These are phyloP conservation scores for Bauhinia variegata DNA, from an alignment of 306 rosid species.

Conservation along the genomic window DNA sequence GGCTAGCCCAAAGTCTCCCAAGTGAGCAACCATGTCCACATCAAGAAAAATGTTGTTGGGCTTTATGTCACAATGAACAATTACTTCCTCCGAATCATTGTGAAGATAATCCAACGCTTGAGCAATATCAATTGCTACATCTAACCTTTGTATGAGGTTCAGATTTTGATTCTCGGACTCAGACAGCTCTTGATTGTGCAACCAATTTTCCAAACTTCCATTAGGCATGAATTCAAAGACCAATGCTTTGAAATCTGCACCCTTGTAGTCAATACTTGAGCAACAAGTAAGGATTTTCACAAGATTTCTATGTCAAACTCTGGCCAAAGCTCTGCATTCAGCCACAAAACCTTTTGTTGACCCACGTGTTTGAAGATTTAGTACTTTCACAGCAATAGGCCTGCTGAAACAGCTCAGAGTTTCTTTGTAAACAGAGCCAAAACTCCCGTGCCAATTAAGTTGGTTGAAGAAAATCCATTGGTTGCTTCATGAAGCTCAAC, in stretches of 20 bases:
- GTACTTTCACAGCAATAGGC: constrained; percentile 40
- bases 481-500: too few species aligned
- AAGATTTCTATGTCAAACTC: constrained; percentile 38
- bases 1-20: too few species aligned
- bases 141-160: constrained; percentile 22
- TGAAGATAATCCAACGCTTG: constrained; percentile 50
- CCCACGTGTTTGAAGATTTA: constrained; percentile 36
- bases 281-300: constrained; percentile 34
- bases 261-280: constrained; percentile 41
- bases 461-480: constrained; percentile 41
- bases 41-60: constrained; percentile 56
- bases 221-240: constrained; percentile 47
- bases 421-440: constrained; percentile 48
- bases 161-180: background rate
- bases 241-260: constrained; percentile 40
- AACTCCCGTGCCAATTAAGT: constrained; percentile 46
- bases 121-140: constrained; percentile 50
- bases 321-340: constrained; percentile 42
- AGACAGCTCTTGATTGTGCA: constrained; percentile 3
- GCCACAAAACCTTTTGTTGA: constrained; percentile 41
- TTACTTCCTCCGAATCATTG: constrained; percentile 25
- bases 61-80: constrained; percentile 56
- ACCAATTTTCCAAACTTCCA: constrained; percentile 44
- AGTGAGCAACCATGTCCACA: too few species aligned
- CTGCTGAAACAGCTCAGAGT: constrained; percentile 20